Evolutionary conservation across 768 basidiomycete genomes (phyloP).

Genomic region (Mycena maculata): DNA sequence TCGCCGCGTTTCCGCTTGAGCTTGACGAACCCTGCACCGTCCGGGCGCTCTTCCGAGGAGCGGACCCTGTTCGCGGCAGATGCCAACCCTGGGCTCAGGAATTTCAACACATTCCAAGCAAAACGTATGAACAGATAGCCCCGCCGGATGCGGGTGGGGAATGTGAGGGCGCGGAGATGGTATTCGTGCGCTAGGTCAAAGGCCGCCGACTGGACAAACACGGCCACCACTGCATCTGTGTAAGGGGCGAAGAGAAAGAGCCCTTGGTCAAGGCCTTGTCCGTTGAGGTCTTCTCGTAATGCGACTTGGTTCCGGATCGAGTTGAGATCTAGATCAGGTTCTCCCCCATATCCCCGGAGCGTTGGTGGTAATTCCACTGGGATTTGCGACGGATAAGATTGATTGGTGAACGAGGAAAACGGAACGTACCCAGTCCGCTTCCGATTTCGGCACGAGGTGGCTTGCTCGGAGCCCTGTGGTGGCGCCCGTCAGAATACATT

Average conservation of each 20-base stretch:
- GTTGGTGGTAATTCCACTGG: background rate
- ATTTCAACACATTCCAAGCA: background rate
- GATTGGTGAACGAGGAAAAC: background rate
- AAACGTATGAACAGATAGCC: conserved; percentile 8
- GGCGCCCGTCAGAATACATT: conserved; percentile 12
- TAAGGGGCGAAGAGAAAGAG: conserved; percentile 14
- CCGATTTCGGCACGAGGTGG: background rate
- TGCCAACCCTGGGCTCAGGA: background rate
- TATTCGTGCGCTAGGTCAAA: background rate
- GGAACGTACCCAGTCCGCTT: conserved; percentile 7
- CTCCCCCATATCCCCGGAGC: background rate
- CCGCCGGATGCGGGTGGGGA: background rate
- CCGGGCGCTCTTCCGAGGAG: background rate
- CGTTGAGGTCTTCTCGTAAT: conserved; percentile 4
- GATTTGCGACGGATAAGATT: background rate
- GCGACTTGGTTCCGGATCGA: conserved; percentile 3
- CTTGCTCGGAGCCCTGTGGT: background rate
- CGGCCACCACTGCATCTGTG: background rate
- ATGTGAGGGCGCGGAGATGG: background rate
- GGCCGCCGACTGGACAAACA: background rate
- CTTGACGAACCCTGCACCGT: background rate
- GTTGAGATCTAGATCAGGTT: background rate
- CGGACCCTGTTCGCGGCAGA: background rate
- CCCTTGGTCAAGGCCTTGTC: background rate
- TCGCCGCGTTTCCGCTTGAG: background rate